Base-by-base conservation (phyloP, 1,284 basidiomycete genomes). In the Peniophora sp. region DNA sequence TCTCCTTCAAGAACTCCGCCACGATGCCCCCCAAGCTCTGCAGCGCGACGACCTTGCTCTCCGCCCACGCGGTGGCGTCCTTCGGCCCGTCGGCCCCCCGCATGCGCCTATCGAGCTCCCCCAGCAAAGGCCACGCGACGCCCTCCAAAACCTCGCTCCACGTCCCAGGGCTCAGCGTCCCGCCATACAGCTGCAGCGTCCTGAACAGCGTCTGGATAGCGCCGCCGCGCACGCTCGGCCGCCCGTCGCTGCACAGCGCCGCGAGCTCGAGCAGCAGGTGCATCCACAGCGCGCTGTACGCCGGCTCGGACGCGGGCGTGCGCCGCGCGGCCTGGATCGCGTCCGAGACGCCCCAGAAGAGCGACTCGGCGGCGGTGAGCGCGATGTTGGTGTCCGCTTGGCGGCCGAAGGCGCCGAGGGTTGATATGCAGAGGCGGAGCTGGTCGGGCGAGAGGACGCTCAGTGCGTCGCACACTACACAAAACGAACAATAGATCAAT, bases 311-410 rank as follows among this genome's bases (percentile, higher is more conserved):
- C 42, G 82, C 78, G 3, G 69, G 75, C 57, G 84, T 81, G 58
- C 82, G 85, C 49, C 82, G 78, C 64, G 86, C 82, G 45, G 83
- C 76, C 65, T 93, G 90, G 24, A 94, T 91, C 0, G 88, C 88
- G 63, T 97, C 94, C 0, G 94, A 96, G 0, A 97, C 89, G 52
- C 88, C 88, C 94, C 93, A 97, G 6, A 97, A 72, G 2, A 96
- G 69, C 53, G 86, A 88, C 42, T 92, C 92, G 2, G 92, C 89
- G 0, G 92, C 92, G 0, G 94, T 96, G 45, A 99, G 73, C 1
- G 95, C 90, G 49, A 98, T 96, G 60, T 98, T 98, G 47, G 96
- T 94, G 59, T 99, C 96, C 8, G 81, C 76, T 61, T 98, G 96
- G 22, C 85, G 78, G 23, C 94, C 92, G 64, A 97, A 99, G 53